Conservation (phyloP, 2,329 filamentous ascomycete genomes). For the Tolypocladium nubicola region DNA sequence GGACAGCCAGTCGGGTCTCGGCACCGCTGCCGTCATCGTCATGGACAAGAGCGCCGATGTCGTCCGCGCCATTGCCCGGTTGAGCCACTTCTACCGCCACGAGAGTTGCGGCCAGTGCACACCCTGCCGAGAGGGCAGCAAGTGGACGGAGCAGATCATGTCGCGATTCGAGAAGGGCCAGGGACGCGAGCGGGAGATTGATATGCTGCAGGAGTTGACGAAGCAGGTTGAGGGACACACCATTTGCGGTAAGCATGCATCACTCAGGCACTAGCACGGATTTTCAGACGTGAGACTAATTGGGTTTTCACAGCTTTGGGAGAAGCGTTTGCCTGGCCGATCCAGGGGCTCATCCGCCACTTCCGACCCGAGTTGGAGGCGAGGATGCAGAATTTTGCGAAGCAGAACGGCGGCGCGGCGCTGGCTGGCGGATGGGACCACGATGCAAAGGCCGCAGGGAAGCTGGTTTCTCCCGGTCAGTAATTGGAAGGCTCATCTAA, state of each 20-base stretch:
- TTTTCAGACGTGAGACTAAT: neutral
- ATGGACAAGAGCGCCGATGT: conserved; percentile 98
- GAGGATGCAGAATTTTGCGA: conserved; percentile 71
- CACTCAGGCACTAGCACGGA: neutral
- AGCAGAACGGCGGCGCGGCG: conserved; percentile 60
- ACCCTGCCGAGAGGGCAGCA: conserved; percentile 96
- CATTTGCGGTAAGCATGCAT: conserved; percentile 64
- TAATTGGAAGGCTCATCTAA: conserved; percentile 33
- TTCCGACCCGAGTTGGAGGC: conserved; percentile 94
- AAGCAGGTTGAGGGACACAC: conserved; percentile 99
- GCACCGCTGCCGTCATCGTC: conserved; percentile 94
- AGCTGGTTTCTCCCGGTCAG: conserved; percentile 82
- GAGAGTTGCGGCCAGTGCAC: conserved; percentile 98
- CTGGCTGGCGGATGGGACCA: conserved; percentile 84
- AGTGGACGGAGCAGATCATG: conserved; percentile 99
- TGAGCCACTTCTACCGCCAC: conserved; percentile 96
- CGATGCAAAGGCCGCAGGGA: conserved; percentile 63
- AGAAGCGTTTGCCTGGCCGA: conserved; percentile 96
- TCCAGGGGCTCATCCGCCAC: conserved; percentile 95
- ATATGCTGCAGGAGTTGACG: conserved; percentile 98
- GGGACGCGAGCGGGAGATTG: conserved; percentile 84
- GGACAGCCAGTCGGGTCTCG: conserved; percentile 93
- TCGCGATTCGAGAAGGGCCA: conserved; percentile 85
- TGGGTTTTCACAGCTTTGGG: conserved; percentile 54
- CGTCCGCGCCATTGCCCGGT: conserved; percentile 82